Evolutionary conservation across 2,329 filamentous ascomycete genomes (phyloP).

Genomic region (Colletotrichum melonis): DNA sequence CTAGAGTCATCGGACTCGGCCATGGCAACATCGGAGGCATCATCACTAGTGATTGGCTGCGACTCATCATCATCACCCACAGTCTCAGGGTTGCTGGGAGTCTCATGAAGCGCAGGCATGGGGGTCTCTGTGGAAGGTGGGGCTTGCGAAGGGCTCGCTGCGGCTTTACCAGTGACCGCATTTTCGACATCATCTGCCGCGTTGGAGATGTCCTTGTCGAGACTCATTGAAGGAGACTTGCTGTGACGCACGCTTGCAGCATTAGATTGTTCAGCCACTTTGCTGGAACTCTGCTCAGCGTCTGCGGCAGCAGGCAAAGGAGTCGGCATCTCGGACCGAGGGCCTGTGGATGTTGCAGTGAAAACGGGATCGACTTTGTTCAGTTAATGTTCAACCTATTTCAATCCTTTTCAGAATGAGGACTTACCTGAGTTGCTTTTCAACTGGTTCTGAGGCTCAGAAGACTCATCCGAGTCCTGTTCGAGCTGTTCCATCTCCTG

Average conservation of each 20-base stretch:
- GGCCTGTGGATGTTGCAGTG: neutral
- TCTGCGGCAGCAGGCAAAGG: neutral
- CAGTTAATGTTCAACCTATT: neutral
- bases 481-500: slow-evolving; percentile 40
- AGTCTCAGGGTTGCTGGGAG: neutral
- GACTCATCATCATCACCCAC: slow-evolving; percentile 1
- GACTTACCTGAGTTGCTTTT: slow-evolving; percentile 33
- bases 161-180: slow-evolving; percentile 28
- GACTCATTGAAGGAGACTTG: neutral
- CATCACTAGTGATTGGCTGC: slow-evolving; percentile 19
- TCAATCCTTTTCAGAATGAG: neutral
- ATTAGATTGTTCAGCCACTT: neutral
- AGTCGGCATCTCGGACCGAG: slow-evolving; percentile 6
- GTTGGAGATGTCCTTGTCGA: neutral
- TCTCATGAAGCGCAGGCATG: neutral
- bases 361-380: slow-evolving; percentile 21
- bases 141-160: neutral
- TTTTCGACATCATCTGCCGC: slow-evolving; percentile 2
- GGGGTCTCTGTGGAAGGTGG: slow-evolving; percentile 5
- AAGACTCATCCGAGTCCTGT: slow-evolving; percentile 18
- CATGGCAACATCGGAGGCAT: slow-evolving; percentile 36
- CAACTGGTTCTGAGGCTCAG: slow-evolving; percentile 21
- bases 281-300: neutral
- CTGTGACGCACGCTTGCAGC: neutral
- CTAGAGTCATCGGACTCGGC: slow-evolving; percentile 24